A percentile compares a stretch with the other conserved stretches of the same genome.
Conservation (phyloP, 805 yeast species). For the Kuraishia hungarica region DNA sequence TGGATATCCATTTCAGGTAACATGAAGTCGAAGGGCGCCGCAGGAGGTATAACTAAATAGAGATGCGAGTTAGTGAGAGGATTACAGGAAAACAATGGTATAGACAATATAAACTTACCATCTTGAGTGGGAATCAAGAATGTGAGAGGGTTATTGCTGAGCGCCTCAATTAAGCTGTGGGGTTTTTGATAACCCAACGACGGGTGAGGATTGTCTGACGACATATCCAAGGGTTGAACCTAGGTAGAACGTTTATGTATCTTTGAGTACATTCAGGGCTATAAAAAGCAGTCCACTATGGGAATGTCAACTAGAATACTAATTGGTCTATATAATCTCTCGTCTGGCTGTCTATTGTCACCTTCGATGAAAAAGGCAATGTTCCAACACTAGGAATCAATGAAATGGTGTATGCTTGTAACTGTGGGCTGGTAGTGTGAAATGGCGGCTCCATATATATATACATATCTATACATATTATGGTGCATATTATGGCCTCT, state of each 20-base stretch:
- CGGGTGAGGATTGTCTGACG: not conserved
- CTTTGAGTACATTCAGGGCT: not conserved
- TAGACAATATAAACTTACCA: slow-evolving; percentile 17
- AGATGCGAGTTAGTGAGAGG: not conserved
- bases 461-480: too few species aligned
- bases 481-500: too few species aligned
- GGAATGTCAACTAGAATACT: too few species aligned
- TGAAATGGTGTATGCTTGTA: too few species aligned
- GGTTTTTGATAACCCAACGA: not conserved
- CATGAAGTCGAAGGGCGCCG: slow-evolving; percentile 17
- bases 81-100: not conserved
- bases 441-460: too few species aligned
- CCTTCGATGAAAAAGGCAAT: too few species aligned
- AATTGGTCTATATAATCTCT: too few species aligned
- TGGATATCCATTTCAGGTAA: slow-evolving; percentile 4
- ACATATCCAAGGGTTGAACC: not conserved
- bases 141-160: slow-evolving; percentile 22
- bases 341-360: too few species aligned
- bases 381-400: too few species aligned
- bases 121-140: slow-evolving; percentile 31
- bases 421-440: too few species aligned
- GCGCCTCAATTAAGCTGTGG: slow-evolving; percentile 12
- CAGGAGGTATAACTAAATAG: slow-evolving; percentile 13
- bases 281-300: too few species aligned
- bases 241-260: too few species aligned